Conservation (phyloP, 768 basidiomycete species). For the Suillus tomentosus region DNA sequence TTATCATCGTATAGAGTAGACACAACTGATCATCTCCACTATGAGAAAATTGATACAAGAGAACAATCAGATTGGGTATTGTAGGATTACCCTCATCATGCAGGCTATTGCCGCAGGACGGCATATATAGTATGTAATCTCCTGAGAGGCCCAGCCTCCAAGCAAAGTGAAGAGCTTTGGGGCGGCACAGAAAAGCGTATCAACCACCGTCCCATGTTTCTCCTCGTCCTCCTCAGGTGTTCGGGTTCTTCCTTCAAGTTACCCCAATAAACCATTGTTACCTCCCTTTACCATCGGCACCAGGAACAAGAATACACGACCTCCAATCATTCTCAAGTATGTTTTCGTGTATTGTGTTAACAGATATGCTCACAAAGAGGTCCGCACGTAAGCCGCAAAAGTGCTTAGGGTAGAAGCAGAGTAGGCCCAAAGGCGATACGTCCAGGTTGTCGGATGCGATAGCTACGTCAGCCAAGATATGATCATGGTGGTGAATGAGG, state of each 20-base stretch:
- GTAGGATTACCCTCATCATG: conserved; percentile 22
- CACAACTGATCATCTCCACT: background rate
- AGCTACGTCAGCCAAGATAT: no score
- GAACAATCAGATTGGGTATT: conserved; percentile 13
- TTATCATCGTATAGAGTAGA: conserved; percentile 5
- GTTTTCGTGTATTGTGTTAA: background rate
- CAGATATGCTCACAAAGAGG: conserved; percentile 15
- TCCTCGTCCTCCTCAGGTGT: conserved; percentile 40
- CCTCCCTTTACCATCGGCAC: conserved; percentile 19
- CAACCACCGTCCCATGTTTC: conserved; percentile 33
- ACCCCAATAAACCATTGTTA: conserved; percentile 34
- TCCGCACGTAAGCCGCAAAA: background rate
- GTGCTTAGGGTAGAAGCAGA: background rate
- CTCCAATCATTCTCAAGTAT: conserved; percentile 24
- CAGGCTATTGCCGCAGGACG: conserved; percentile 40
- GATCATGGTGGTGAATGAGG: no score
- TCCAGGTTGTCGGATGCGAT: background rate
- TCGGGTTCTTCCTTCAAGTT: conserved; percentile 31
- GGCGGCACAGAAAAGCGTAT: conserved; percentile 35
- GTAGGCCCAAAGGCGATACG: background rate
- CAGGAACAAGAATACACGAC: conserved; percentile 28
- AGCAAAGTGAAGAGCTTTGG: conserved; percentile 20
- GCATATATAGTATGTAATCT: conserved; percentile 46
- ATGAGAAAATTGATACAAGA: conserved; percentile 5
- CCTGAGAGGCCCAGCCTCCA: conserved; percentile 36